Conservation (phyloP, 2,329 filamentous ascomycete genomes). For the Teratosphaeria nubilosa region DNA sequence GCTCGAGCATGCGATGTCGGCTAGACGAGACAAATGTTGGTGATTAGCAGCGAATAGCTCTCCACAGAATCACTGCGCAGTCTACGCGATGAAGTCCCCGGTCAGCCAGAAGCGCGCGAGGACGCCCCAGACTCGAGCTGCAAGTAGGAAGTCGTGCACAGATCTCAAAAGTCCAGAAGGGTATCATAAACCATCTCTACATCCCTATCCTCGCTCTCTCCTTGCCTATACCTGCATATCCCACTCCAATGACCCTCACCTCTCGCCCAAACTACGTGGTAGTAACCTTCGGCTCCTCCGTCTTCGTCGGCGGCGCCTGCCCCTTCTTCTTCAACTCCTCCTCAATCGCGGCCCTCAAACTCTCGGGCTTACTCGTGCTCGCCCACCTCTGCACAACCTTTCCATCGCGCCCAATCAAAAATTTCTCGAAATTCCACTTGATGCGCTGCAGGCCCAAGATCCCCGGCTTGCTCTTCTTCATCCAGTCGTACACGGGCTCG, state of each 20-base stretch:
- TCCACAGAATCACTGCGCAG: too few relatives aligned
- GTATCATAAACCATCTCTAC: neutral
- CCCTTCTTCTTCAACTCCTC: constrained; percentile 17
- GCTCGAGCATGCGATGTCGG: neutral
- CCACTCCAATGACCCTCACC: neutral
- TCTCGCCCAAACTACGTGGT: neutral
- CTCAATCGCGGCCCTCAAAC: constrained; percentile 51
- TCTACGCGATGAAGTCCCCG: too few relatives aligned
- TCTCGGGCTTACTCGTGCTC: constrained; percentile 76
- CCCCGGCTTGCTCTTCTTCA: constrained; percentile 64
- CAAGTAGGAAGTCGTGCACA: neutral
- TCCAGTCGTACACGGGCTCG: constrained; percentile 68
- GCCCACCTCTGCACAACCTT: constrained; percentile 80
- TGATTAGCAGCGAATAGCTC: neutral
- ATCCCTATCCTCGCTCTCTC: neutral
- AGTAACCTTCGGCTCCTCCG: neutral
- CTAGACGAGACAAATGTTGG: neutral
- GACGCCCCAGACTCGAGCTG: too few relatives aligned
- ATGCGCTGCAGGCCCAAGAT: constrained; percentile 79
- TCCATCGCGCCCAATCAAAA: constrained; percentile 76
- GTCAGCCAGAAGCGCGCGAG: too few relatives aligned
- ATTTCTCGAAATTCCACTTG: constrained; percentile 99
- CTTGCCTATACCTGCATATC: neutral
- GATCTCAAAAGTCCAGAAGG: neutral
- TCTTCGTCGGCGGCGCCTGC: neutral